phyloP scores from a whole-genome alignment of 345 rosid genomes.

The Linum usitatissimum region DNA sequence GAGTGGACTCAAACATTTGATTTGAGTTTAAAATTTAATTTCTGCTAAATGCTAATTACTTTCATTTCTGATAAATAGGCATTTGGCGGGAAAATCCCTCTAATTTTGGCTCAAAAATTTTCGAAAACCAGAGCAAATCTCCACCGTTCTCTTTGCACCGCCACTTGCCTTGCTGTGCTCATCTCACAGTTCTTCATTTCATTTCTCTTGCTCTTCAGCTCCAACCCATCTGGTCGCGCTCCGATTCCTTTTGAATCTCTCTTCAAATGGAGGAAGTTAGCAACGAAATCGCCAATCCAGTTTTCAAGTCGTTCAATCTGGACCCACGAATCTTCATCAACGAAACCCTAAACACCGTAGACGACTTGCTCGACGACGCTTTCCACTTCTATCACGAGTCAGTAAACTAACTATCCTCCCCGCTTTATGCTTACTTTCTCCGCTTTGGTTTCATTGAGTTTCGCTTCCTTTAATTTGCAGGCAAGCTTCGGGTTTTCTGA shows the following conservation, averaged over 20 bases:
- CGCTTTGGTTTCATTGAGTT: not conserved
- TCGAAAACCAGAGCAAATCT: not conserved
- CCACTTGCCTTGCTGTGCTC: too few relatives aligned
- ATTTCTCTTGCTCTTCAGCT: not conserved
- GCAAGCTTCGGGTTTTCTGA: conserved; percentile 42
- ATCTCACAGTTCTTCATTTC: not conserved
- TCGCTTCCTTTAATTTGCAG: conserved; percentile 22
- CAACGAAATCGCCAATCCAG: conserved; percentile 38
- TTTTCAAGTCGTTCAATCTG: conserved; percentile 49
- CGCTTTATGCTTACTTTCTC: conserved; percentile 1
- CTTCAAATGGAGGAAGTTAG: conserved; percentile 43
- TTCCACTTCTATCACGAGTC: conserved; percentile 51
- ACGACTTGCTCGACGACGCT: conserved; percentile 51
- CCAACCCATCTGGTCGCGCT: too few relatives aligned
- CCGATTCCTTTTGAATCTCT: not conserved
- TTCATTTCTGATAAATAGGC: too few relatives aligned
- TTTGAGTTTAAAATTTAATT: too few relatives aligned
- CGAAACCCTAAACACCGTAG: conserved; percentile 57
- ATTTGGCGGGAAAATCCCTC: not conserved
- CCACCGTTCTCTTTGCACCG: not conserved
- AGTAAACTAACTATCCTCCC: not conserved
- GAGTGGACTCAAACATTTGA: too few relatives aligned
- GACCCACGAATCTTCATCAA: conserved; percentile 70
- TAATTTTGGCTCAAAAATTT: not conserved
- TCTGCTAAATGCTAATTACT: too few relatives aligned